These are phyloP conservation scores for Pyrenopolyporus hunteri DNA, from an alignment of 495 filamentous ascomycete genomes.

Conservation along the genomic window DNA sequence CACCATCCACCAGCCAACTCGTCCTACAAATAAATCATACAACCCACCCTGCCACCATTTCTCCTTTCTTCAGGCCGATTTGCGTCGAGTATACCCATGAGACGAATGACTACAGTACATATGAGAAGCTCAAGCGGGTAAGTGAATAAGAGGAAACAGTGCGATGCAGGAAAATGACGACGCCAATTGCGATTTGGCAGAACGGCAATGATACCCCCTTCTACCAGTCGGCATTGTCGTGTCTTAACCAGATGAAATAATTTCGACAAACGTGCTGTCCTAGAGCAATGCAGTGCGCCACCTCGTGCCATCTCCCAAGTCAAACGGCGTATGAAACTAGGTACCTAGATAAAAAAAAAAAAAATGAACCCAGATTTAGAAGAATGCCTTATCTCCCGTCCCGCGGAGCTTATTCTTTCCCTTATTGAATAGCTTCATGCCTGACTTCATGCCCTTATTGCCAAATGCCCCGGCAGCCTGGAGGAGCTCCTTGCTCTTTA, in stretches of 20 bases:
- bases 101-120: constrained; percentile 25
- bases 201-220: not conserved
- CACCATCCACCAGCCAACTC: constrained; percentile 3
- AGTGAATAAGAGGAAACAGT: too few species aligned
- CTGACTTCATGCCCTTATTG: constrained; percentile 62
- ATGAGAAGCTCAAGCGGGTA: constrained; percentile 12
- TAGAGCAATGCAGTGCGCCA: constrained; percentile 18
- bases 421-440: constrained; percentile 86
- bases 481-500: constrained; percentile 83
- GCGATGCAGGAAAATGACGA: not conserved
- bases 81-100: constrained; percentile 16
- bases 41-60: constrained; percentile 8
- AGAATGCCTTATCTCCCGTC: constrained; percentile 83
- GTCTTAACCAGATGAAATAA: constrained; percentile 18
- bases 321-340: too few species aligned
- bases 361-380: constrained; percentile 44
- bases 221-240: not conserved
- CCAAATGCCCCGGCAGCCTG: constrained; percentile 69
- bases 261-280: constrained; percentile 6
- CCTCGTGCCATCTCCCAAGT: constrained; percentile 16
- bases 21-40: constrained; percentile 18
- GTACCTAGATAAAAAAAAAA: constrained; percentile 27
- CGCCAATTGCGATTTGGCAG: not conserved
- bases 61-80: constrained; percentile 20
- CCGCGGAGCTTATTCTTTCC: constrained; percentile 79